phyloP scores from a whole-genome alignment of 2,329 filamentous ascomycete species.

The Xylaria sp. region DNA sequence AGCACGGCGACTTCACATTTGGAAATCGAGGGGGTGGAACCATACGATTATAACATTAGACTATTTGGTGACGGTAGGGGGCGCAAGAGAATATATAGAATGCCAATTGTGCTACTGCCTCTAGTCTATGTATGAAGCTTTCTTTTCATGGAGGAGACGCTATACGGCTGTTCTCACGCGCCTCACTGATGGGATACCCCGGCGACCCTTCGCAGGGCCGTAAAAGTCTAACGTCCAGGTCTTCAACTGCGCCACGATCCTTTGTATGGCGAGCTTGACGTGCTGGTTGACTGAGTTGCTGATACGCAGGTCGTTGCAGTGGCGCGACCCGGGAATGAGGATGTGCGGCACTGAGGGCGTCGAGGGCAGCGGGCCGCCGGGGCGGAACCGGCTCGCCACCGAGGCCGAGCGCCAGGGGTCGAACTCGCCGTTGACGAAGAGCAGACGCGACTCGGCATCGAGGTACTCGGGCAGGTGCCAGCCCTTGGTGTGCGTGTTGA shows the following conservation, averaged over 20 bases:
- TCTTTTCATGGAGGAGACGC: neutral
- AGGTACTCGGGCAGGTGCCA: slow-evolving; percentile 55
- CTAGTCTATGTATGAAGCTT: too few relatives aligned
- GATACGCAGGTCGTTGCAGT: slow-evolving; percentile 57
- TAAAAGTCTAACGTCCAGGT: slow-evolving; percentile 25
- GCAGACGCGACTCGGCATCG: slow-evolving; percentile 45
- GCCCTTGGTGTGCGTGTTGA: slow-evolving; percentile 59
- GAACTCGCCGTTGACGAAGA: slow-evolving; percentile 61
- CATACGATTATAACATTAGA: too few relatives aligned
- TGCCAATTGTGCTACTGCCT: too few relatives aligned
- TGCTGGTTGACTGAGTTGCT: slow-evolving; percentile 39
- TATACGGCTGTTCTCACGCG: neutral
- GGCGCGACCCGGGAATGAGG: slow-evolving; percentile 56
- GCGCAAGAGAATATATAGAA: too few relatives aligned
- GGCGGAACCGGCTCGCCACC: slow-evolving; percentile 55
- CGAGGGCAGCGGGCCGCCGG: slow-evolving; percentile 55
- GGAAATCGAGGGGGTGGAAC: too few relatives aligned
- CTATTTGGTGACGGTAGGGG: too few relatives aligned
- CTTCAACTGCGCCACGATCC: slow-evolving; percentile 17
- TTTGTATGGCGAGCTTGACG: slow-evolving; percentile 14
- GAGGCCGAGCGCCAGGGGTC: slow-evolving; percentile 63
- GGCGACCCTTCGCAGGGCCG: neutral
- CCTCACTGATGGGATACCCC: neutral
- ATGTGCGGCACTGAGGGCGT: slow-evolving; percentile 52
- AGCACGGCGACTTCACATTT: too few relatives aligned